Evolutionary conservation across 495 filamentous ascomycete genomes (phyloP), one percentile per base, ranked within the genome.

Genomic region (Lentithecium fluviatile): DNA sequence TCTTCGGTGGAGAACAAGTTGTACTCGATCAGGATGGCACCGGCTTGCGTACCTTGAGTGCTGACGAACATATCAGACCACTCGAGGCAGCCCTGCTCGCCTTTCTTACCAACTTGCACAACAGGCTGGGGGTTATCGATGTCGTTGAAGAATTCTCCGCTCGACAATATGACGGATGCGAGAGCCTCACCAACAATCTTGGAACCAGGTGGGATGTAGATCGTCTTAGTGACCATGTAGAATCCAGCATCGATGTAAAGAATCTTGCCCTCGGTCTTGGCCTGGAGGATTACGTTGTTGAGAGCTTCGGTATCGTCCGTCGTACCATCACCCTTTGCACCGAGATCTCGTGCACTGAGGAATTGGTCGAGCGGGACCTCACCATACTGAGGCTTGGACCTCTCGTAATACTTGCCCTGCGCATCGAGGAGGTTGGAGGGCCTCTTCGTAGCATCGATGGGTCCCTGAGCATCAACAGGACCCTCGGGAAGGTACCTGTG

Each of bases 151-250:
- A 62, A 70, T 29, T 48, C 45, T 15, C 68, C 70, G 36, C 34
- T 60, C 6, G 64, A 79, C 8, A 78, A 70, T 49, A 85, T 82
- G 2, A 78, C 76, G 24, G 78, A 69, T 42, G 72, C 38, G 2
- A 61, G 83, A 12, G 75, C 75, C 59, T 85, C 81, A 24, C 83
- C 83, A 2, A 85, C 77, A 24, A 85, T 82, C 8, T 77, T 75
- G 13, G 78, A 77, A 8, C 78, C 78, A 0, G 75, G 68, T 0
- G 84, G 85, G 38, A 88, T 71, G 37, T 74, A 61, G 37, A 89
- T 66, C 0, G 85, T 88, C 23, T 76, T 71, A 5, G 75, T 83
- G 36, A 88, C 79, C 7, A 78, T 67, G 64, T 89, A 89, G 45
- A 60, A 64, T 34, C 73, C 73, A 15, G 68, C 66, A 52, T 74